These are phyloP conservation scores for Tetrahymena thermophila DNA, from an alignment of 73 alveolate species.

Conservation along the genomic window DNA sequence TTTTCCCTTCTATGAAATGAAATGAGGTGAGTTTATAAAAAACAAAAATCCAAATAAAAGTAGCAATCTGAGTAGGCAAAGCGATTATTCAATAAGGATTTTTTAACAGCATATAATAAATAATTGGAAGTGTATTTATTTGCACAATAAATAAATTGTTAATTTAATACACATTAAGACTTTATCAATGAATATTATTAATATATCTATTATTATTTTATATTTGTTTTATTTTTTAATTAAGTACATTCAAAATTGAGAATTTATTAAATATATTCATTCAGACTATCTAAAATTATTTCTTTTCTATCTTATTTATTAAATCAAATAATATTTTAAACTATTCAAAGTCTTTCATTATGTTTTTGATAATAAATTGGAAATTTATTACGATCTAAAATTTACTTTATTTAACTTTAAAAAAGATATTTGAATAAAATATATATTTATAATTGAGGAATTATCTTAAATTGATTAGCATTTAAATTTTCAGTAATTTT, in stretches of 20 bases:
- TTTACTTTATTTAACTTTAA: too few relatives aligned
- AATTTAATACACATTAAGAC: neutral
- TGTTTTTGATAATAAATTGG: too few relatives aligned
- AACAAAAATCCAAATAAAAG: neutral
- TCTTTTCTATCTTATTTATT: too few relatives aligned
- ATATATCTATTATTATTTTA: neutral
- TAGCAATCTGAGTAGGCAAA: neutral
- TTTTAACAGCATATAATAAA: neutral
- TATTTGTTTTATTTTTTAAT: too few relatives aligned
- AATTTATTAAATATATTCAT: too few relatives aligned
- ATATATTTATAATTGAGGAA: too few relatives aligned
- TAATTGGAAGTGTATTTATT: neutral
- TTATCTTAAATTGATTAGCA: too few relatives aligned
- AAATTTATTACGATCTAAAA: too few relatives aligned
- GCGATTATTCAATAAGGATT: neutral
- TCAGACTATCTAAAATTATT: neutral
- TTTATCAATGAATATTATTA: neutral
- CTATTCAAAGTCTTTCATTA: too few relatives aligned
- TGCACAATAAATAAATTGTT: neutral
- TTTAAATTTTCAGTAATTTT: too few relatives aligned
- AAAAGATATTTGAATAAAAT: too few relatives aligned
- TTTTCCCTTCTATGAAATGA: neutral
- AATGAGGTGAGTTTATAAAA: neutral
- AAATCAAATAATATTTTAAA: too few relatives aligned
- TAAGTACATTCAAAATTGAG: neutral